phyloP scores from a whole-genome alignment of 352 stramenopile species.

The Pythium aphanidermatum region DNA sequence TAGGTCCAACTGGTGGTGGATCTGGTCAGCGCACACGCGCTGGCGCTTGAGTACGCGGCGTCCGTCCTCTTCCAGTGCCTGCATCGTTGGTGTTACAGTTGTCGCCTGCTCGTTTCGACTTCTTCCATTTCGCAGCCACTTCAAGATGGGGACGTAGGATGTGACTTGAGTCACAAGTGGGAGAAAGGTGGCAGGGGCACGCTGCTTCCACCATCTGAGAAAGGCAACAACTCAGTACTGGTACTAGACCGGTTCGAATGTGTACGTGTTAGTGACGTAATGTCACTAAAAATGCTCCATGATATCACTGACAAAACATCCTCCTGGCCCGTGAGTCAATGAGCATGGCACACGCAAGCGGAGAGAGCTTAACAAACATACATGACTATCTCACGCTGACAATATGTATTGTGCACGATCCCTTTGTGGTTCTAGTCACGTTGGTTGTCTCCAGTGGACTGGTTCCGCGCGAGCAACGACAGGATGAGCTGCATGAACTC shows the following conservation, averaged over 20 bases:
- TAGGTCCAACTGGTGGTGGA: constrained; percentile 56
- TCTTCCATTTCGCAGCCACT: constrained; percentile 20
- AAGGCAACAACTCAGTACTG: constrained; percentile 4
- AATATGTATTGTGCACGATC: neutral
- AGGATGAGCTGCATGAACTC: constrained; percentile 21
- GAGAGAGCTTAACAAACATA: too few relatives aligned
- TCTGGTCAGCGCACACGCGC: constrained; percentile 46
- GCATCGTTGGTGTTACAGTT: constrained; percentile 24
- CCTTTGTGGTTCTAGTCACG: neutral
- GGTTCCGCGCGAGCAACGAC: constrained; percentile 12
- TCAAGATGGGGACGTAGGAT: constrained; percentile 18
- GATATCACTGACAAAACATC: too few relatives aligned
- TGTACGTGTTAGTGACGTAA: neutral
- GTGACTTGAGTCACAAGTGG: constrained; percentile 7
- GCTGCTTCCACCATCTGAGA: constrained; percentile 11
- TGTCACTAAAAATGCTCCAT: neutral
- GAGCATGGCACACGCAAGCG: too few relatives aligned
- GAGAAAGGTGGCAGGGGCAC: constrained; percentile 1
- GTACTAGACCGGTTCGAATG: neutral
- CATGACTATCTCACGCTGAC: neutral
- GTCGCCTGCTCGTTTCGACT: neutral
- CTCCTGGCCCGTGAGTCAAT: too few relatives aligned
- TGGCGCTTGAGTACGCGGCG: constrained; percentile 70
- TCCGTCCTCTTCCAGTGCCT: constrained; percentile 52
- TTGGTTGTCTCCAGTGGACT: neutral